Evolutionary conservation across 495 filamentous ascomycete species (phyloP).

Genomic region (Acidiella bohemica): DNA sequence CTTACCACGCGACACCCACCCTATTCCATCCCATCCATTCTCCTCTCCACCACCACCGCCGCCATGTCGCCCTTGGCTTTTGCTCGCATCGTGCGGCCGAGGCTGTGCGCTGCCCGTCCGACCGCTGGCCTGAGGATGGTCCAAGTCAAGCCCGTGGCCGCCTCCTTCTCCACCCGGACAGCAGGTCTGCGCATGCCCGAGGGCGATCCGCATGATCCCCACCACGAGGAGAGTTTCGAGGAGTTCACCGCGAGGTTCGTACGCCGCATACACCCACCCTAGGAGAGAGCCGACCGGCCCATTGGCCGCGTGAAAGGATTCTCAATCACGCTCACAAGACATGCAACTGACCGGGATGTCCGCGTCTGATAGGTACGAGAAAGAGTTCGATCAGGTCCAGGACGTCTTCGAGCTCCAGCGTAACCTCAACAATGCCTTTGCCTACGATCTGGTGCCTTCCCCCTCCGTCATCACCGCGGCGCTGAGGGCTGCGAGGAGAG

Average conservation of each 20-base stretch:
- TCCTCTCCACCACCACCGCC: constrained; percentile 1
- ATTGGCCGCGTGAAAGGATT: no score
- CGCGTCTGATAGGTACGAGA: constrained; percentile 92
- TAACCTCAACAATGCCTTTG: constrained; percentile 99
- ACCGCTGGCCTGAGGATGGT: not conserved
- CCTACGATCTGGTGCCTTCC: constrained; percentile 97
- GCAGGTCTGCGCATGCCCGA: constrained; percentile 12
- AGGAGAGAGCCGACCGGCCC: no score
- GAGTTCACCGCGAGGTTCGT: constrained; percentile 98
- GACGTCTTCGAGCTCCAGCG: constrained; percentile 99
- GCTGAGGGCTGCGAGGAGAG: constrained; percentile 77
- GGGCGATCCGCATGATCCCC: constrained; percentile 28
- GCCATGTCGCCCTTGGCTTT: constrained; percentile 17
- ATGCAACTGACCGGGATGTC: constrained; percentile 1
- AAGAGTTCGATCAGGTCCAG: constrained; percentile 94
- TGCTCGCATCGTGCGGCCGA: constrained; percentile 18
- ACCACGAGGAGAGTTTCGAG: constrained; percentile 92
- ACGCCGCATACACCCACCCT: no score
- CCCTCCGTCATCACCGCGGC: constrained; percentile 84
- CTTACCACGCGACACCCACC: not conserved
- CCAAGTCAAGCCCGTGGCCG: not conserved
- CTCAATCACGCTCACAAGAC: not conserved
- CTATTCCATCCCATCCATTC: not conserved
- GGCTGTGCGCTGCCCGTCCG: constrained; percentile 2
- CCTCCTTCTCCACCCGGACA: constrained; percentile 9